These are phyloP conservation scores for Eutrema japonicum DNA, from an alignment of 345 rosid species.

Conservation along the genomic window DNA sequence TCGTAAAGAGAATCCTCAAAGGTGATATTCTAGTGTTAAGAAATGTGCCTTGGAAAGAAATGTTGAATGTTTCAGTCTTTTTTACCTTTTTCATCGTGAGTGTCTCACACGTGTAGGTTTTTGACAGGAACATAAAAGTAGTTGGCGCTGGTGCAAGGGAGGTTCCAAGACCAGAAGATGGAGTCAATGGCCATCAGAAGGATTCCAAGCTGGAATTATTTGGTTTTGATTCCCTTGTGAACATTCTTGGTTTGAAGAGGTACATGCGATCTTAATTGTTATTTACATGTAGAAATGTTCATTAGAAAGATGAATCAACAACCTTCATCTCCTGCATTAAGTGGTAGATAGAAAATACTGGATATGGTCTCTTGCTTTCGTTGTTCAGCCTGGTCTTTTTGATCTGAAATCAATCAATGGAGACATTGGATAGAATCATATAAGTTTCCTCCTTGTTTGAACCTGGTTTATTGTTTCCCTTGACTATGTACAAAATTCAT, in stretches of 20 bases:
- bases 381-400: constrained; percentile 10
- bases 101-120: constrained; percentile 38
- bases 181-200: constrained; percentile 62
- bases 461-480: background rate
- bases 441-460: constrained; percentile 20
- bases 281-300: background rate
- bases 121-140: constrained; percentile 66
- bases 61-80: constrained; percentile 8
- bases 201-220: constrained; percentile 89
- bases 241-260: constrained; percentile 98
- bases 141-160: constrained; percentile 49
- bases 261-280: constrained; percentile 39
- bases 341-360: background rate
- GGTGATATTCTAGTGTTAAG: background rate
- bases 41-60: constrained; percentile 1
- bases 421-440: background rate
- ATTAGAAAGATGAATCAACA: background rate
- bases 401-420: constrained; percentile 1
- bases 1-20: background rate
- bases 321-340: constrained; percentile 9
- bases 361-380: constrained; percentile 25
- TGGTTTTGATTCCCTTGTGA: constrained; percentile 99
- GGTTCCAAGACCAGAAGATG: constrained; percentile 50
- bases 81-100: constrained; percentile 2
- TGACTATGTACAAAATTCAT: constrained; percentile 3